A percentile compares a stretch with the other conserved stretches of the same genome.
phyloP scores from a whole-genome alignment of 345 rosid species.

The Physaria fendleri region DNA sequence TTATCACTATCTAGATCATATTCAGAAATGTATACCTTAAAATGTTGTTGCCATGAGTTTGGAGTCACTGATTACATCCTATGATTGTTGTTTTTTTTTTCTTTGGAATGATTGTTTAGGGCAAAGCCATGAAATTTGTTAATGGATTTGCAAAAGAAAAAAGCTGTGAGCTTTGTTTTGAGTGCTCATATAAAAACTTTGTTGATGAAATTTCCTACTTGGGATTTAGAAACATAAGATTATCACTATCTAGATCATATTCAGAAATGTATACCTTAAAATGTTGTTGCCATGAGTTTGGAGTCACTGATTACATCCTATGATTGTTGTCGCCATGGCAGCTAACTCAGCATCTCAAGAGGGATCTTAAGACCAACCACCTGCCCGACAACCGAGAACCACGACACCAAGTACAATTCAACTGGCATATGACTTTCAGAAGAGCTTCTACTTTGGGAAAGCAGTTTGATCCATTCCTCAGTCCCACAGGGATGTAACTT shows the following conservation, averaged over 20 bases:
- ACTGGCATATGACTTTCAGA: slow-evolving; percentile 13
- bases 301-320: background rate
- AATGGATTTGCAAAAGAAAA: slow-evolving; percentile 6
- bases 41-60: background rate
- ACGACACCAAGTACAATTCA: slow-evolving; percentile 56
- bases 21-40: background rate
- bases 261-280: background rate
- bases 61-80: background rate
- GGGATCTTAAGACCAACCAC: slow-evolving; percentile 61
- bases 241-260: background rate
- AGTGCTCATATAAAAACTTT: slow-evolving; percentile 7
- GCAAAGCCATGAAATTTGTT: slow-evolving; percentile 7
- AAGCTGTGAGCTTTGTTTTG: slow-evolving; percentile 20
- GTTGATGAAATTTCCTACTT: slow-evolving; percentile 1
- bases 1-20: background rate
- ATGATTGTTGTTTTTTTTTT: slow-evolving; percentile 3
- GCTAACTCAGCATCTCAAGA: slow-evolving; percentile 33
- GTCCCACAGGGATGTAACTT: slow-evolving; percentile 95
- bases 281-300: background rate
- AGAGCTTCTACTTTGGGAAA: slow-evolving; percentile 37
- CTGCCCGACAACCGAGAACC: slow-evolving; percentile 88
- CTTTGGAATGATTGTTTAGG: slow-evolving; percentile 27
- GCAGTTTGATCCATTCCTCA: slow-evolving; percentile 72
- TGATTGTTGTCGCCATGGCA: background rate
- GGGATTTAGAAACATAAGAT: slow-evolving; percentile 16